These are phyloP conservation scores for Carex pumila DNA, from an alignment of 176 grass and related monocot species.

Conservation along the genomic window DNA sequence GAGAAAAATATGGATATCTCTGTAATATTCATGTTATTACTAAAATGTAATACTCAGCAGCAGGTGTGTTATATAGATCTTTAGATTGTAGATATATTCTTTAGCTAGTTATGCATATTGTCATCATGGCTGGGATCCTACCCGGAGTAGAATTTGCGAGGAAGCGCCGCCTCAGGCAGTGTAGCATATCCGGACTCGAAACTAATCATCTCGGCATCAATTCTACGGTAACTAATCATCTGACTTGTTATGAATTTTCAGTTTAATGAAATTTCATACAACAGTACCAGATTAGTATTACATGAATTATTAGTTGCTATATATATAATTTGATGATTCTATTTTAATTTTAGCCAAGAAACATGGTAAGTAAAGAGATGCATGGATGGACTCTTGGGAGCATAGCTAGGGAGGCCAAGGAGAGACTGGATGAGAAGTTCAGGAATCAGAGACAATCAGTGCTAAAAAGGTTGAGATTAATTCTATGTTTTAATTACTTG, in stretches of 20 bases:
- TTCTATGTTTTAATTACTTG: background rate
- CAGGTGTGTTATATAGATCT: background rate
- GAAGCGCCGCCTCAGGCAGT: slow-evolving; percentile 45
- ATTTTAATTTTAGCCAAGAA: slow-evolving; percentile 44
- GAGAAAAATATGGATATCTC: background rate
- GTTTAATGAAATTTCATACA: background rate
- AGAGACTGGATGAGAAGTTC: slow-evolving; percentile 78
- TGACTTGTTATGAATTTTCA: background rate
- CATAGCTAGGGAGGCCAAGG: slow-evolving; percentile 75
- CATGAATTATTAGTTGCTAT: background rate
- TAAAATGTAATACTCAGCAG: background rate
- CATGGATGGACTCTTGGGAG: slow-evolving; percentile 53
- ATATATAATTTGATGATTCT: background rate
- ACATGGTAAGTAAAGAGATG: slow-evolving; percentile 32
- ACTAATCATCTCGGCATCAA: slow-evolving; percentile 15
- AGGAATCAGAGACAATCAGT: slow-evolving; percentile 18
- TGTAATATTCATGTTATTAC: background rate
- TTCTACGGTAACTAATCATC: slow-evolving; percentile 18
- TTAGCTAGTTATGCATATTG: slow-evolving; percentile 16
- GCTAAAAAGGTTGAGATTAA: slow-evolving; percentile 45
- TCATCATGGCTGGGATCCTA: slow-evolving; percentile 74
- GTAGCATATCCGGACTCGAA: slow-evolving; percentile 25
- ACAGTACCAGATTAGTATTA: background rate
- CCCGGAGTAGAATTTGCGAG: slow-evolving; percentile 69
- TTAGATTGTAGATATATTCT: background rate